Base-by-base conservation (phyloP, 192 early-diverging fungal species). In the Entrophospora sp. region DNA sequence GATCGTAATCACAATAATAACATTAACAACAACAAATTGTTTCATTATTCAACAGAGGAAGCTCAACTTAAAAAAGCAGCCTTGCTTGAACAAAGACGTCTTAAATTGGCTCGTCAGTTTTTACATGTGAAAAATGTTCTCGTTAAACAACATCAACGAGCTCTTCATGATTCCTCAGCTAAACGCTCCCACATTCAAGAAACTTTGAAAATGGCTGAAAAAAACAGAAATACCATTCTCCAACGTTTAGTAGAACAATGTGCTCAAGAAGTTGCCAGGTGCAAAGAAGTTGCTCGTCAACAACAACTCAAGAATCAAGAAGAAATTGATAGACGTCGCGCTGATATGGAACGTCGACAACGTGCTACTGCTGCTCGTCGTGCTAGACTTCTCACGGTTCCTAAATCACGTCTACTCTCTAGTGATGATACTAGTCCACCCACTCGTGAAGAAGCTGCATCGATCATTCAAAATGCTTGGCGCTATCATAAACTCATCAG, bases 201-300 rank as follows among this genome's bases (percentile, higher is more conserved):
- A 13, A 68, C 43, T 51, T 42, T 68, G 6, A 42, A 38, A 12
- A n/a, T 59, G 20, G 67, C 67, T 12, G 67, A 68, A 10, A 32
- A 51, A 22, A 68, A 68, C 13, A 61, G 67, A 13, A 59, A 68
- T 32, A 51, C 46, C 27, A 68, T 68, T 8, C 30, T 68, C 4
- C 57, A 68, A 51, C 36, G 43, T 6, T 49, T 61, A 36, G 60
- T 59, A 27, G 57, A 68, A 27, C 67, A 68, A 40, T 60, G 58
- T 36, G 60, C 57, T 9, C 45, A 49, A 37, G 57, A 59, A 51
- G 67, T 68, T 38, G 67, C 56, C 25, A 61, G 56, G 38, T 59
- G 57, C 30, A 68, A 68, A 61, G 67, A 68, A 61, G 67, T 68
- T 25, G 67, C 67, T 16, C 44, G 67, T 16, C 40, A 52, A 48